Percentiles rank a stretch among this genome's conserved stretches.
phyloP scores from a whole-genome alignment of 2,329 filamentous ascomycete genomes.

The Hypoxylon rubiginosum region DNA sequence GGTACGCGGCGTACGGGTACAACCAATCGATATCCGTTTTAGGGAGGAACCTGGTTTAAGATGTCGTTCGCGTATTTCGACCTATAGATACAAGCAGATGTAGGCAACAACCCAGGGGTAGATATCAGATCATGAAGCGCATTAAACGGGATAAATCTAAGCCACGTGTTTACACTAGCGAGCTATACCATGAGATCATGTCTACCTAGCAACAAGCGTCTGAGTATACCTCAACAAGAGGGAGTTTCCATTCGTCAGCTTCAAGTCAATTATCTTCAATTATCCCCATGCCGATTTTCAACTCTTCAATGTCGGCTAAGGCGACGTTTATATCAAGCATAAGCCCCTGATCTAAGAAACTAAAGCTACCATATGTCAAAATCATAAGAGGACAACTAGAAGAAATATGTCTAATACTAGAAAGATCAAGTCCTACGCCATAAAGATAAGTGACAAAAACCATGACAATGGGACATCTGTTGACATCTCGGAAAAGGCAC shows the following conservation, averaged over 20 bases:
- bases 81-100: no score
- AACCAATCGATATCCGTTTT: slow-evolving; percentile 6
- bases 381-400: no score
- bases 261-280: not conserved
- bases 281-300: not conserved
- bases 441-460: no score
- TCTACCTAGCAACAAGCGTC: not conserved
- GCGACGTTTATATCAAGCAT: no score
- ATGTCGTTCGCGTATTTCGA: not conserved
- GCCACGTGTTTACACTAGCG: not conserved
- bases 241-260: not conserved
- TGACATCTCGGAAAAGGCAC: no score
- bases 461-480: no score
- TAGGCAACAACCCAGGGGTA: not conserved
- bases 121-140: not conserved
- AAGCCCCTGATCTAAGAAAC: no score
- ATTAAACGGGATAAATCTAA: not conserved
- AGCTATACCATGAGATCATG: not conserved
- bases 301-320: not conserved
- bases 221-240: not conserved
- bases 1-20: slow-evolving; percentile 8
- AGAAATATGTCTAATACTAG: no score
- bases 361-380: no score
- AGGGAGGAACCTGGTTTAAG: not conserved
- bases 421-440: no score